Base-by-base conservation (phyloP, 768 basidiomycete genomes). In the Trametes maxima region DNA sequence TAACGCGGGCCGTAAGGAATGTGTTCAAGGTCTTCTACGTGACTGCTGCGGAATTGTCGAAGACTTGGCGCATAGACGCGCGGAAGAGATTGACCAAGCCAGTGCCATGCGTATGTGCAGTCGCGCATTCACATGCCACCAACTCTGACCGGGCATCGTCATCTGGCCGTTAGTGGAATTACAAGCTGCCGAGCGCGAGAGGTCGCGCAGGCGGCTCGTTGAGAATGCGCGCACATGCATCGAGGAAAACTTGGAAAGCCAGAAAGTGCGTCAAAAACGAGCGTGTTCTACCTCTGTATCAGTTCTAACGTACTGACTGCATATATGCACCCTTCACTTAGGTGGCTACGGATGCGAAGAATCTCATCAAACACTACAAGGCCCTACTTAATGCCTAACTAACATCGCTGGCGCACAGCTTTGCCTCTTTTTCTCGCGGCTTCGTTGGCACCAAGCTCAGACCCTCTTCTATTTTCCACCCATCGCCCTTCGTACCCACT, bases 361-460 rank as follows among this genome's bases (percentile, higher is more conserved):
- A 72, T 19, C 67, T 77, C 50, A 76, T 80, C 66, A 79, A 73
- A 47, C 72, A 78, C 58, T 80, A 78, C 58, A 80, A 80, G 60
- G 72, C 77, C 47, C 49, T 74, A 10, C 63, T 79, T 47, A 63
- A 69, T 44, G 55, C 70, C 57, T 62, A 37, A 54, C 1, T 21
- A 17, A 21, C 4, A n/a, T 33, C 14, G 10, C 21, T 40, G 21
- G 6, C 10, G n/a, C 11, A n/a, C 13, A 7, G 16, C 50, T 33
- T 11, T 10, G n/a, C 21, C 2, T 40, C 2, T 28, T 16, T 11
- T 5, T 2, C 19, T n/a, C 54, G 16, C 3, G 11, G 17, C 42
- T 54, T 17, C 54, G 43, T 0, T 35, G 43, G 10, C 19, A n/a
- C 22, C n/a, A 7, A 24, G 19, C 43, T 35, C n/a, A 6, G 2